Evolutionary conservation across 192 early-diverging fungal genomes (phyloP).

Genomic region (Umbelopsis ramanniana): DNA sequence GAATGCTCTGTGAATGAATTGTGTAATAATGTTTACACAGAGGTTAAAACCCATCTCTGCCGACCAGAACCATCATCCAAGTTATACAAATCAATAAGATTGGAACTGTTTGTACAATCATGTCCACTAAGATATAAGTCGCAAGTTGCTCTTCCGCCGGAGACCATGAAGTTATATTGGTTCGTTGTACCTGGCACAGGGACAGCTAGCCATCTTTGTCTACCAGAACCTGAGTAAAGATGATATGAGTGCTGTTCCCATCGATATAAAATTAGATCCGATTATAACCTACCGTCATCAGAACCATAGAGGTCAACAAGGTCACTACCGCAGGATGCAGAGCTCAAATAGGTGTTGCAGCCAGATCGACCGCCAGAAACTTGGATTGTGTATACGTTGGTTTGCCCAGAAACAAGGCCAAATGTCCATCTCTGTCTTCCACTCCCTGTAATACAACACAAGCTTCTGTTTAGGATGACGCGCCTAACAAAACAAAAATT

Average conservation of each 20-base stretch:
- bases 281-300: conserved; percentile 5
- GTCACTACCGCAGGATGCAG: not conserved
- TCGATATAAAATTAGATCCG: no score
- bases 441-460: not conserved
- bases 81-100: conserved; percentile 5
- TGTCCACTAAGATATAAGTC: not conserved
- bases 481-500: no score
- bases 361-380: conserved; percentile 22
- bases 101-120: conserved; percentile 6
- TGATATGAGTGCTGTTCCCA: not conserved
- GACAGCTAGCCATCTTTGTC: conserved; percentile 5
- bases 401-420: not conserved
- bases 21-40: not conserved
- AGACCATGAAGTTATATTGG: conserved; percentile 12
- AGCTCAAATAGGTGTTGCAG: conserved; percentile 1
- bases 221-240: conserved; percentile 1
- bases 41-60: not conserved
- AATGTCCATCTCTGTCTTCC: conserved; percentile 8
- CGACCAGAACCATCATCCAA: conserved; percentile 8
- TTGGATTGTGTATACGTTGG: conserved; percentile 13
- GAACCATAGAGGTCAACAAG: conserved; percentile 5
- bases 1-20: not conserved
- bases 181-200: not conserved
- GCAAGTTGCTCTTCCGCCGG: conserved; percentile 13
- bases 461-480: not conserved